A percentile compares a stretch with the other conserved stretches of the same genome.
These are phyloP conservation scores for Fusarium sp. DNA, from an alignment of 2,329 filamentous ascomycete genomes.

Conservation along the genomic window DNA sequence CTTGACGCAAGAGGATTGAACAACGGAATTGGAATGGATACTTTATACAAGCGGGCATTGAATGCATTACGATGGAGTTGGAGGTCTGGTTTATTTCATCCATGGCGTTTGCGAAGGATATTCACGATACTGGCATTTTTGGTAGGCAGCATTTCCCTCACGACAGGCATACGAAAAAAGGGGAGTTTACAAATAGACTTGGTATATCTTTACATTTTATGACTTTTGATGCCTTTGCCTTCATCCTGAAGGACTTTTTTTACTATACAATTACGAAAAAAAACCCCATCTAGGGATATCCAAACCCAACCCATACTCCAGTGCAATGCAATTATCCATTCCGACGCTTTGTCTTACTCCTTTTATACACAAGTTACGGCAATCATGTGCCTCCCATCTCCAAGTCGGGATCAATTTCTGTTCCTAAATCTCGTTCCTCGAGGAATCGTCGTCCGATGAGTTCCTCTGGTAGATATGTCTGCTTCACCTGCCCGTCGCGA, in stretches of 20 bases:
- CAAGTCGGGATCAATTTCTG: constrained; percentile 75
- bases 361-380: constrained; percentile 2
- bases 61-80: constrained; percentile 14
- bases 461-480: constrained; percentile 88
- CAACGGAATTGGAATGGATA: not conserved
- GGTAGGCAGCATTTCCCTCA: not conserved
- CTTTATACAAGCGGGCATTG: not conserved
- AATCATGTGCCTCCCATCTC: constrained; percentile 47
- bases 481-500: constrained; percentile 77
- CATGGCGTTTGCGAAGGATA: constrained; percentile 25
- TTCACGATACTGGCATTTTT: constrained; percentile 9
- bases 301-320: constrained; percentile 16
- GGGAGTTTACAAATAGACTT: not conserved
- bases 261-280: constrained; percentile 23
- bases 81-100: constrained; percentile 1
- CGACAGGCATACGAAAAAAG: not conserved
- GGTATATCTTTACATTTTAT: constrained; percentile 10
- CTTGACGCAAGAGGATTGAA: constrained; percentile 44
- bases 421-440: constrained; percentile 80
- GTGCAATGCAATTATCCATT: constrained; percentile 18
- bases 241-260: constrained; percentile 5
- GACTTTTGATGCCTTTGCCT: constrained; percentile 19
- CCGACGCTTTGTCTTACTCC: constrained; percentile 12
- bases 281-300: constrained; percentile 4
- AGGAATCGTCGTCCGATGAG: constrained; percentile 76